These are phyloP conservation scores for Ogataea kodamae DNA, from an alignment of 805 yeast species.

Conservation along the genomic window DNA sequence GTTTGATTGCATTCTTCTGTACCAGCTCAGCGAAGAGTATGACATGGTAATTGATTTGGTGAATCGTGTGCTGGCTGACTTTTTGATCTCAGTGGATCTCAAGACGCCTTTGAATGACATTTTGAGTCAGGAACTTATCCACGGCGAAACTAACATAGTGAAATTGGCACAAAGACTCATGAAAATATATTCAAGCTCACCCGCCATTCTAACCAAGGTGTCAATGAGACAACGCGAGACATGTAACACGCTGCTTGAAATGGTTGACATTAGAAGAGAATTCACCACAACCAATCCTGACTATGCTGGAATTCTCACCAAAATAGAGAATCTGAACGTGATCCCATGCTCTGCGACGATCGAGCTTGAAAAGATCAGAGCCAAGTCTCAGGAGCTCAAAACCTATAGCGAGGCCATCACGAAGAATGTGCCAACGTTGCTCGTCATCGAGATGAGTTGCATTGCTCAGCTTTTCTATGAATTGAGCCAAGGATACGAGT, in stretches of 20 bases:
- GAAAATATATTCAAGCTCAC: constrained; percentile 49
- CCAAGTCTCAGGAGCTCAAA: constrained; percentile 61
- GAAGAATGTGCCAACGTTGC: constrained; percentile 73
- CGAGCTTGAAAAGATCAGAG: constrained; percentile 57
- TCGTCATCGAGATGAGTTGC: constrained; percentile 79
- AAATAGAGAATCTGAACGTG: constrained; percentile 57
- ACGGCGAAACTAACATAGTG: constrained; percentile 46
- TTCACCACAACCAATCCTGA: constrained; percentile 55
- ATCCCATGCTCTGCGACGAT: constrained; percentile 55
- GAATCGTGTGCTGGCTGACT: constrained; percentile 75
- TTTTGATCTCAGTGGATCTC: constrained; percentile 61
- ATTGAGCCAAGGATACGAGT: constrained; percentile 36
- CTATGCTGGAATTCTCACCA: constrained; percentile 39
- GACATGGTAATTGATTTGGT: constrained; percentile 73
- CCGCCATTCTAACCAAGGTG: constrained; percentile 55
- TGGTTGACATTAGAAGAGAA: constrained; percentile 62
- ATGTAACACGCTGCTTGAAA: constrained; percentile 57
- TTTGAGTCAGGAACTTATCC: constrained; percentile 20
- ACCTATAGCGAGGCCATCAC: constrained; percentile 66
- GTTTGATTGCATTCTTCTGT: constrained; percentile 78
- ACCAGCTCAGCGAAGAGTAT: constrained; percentile 85
- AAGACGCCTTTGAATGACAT: constrained; percentile 22
- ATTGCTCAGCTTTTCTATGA: constrained; percentile 55
- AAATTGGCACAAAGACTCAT: constrained; percentile 44
- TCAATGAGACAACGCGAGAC: constrained; percentile 58